Evolutionary conservation across 805 yeast genomes (phyloP).

Genomic region (Wickerhamomyces queroliae): DNA sequence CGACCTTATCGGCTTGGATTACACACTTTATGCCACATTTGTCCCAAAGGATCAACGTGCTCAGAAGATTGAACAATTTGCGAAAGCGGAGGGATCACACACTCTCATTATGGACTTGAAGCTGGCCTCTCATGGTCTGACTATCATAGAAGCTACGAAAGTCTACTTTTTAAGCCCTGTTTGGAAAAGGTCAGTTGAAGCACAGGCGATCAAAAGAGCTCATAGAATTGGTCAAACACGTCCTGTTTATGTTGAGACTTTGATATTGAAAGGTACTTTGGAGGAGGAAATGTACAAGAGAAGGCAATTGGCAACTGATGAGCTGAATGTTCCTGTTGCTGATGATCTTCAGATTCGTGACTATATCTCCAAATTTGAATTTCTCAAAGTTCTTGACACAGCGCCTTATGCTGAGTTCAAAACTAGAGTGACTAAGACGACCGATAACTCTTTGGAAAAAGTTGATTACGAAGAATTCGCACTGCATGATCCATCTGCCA

Average conservation of each 20-base stretch:
- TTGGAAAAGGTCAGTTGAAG: conserved; percentile 64
- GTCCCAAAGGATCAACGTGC: conserved; percentile 46
- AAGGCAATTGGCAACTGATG: conserved; percentile 20
- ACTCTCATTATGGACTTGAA: conserved; percentile 61
- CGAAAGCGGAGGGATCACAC: conserved; percentile 38
- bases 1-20: conserved; percentile 55
- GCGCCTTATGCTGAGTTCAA: conserved; percentile 8
- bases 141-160: conserved; percentile 60
- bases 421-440: not conserved
- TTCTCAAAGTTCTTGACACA: conserved; percentile 27
- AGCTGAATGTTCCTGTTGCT: conserved; percentile 35
- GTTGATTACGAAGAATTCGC: conserved; percentile 10
- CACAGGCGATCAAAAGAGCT: conserved; percentile 73
- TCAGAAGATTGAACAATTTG: conserved; percentile 45
- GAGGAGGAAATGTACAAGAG: conserved; percentile 61
- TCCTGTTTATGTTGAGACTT: conserved; percentile 65
- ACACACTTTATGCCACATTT: conserved; percentile 60
- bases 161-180: conserved; percentile 70
- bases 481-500: conserved; percentile 22
- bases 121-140: conserved; percentile 64
- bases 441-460: conserved; percentile 6
- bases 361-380: conserved; percentile 44
- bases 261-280: conserved; percentile 54
- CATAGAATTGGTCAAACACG: conserved; percentile 67
- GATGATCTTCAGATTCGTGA: conserved; percentile 57